phyloP scores from a whole-genome alignment of 306 rosid species.

The Rubus parviflorus region DNA sequence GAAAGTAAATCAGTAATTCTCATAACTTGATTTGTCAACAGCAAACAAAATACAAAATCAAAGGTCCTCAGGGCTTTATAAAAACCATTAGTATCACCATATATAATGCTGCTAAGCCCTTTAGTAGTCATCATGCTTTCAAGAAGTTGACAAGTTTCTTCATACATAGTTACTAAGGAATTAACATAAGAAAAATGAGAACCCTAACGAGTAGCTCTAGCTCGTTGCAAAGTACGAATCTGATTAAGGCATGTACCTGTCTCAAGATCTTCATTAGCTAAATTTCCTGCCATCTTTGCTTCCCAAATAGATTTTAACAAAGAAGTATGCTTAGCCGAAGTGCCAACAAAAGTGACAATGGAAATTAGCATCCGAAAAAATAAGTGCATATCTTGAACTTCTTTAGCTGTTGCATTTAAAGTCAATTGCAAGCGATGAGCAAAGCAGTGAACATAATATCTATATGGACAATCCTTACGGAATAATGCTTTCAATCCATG shows the following conservation, averaged over 20 bases:
- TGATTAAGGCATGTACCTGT: too few species aligned
- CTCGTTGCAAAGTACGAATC: too few species aligned
- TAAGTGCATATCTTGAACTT: not conserved
- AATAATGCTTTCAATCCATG: not conserved
- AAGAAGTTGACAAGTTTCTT: not conserved
- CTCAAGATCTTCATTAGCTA: too few species aligned
- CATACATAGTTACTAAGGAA: not conserved
- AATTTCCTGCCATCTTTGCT: not conserved
- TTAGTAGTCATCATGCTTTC: not conserved
- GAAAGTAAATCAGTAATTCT: too few species aligned
- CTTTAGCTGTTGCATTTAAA: not conserved
- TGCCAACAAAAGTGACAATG: not conserved
- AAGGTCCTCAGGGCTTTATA: not conserved
- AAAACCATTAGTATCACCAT: not conserved
- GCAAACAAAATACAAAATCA: not conserved
- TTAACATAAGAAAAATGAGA: not conserved
- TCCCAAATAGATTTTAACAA: not conserved
- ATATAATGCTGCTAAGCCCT: not conserved
- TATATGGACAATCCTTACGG: not conserved
- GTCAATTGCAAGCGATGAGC: not conserved
- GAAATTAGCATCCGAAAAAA: not conserved
- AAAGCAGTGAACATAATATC: not conserved
- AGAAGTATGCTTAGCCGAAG: not conserved
- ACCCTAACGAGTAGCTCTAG: too few species aligned
- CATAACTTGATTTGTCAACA: too few species aligned